Evolutionary conservation across 345 rosid genomes (phyloP).

Genomic region (Euphorbia tirucalli): DNA sequence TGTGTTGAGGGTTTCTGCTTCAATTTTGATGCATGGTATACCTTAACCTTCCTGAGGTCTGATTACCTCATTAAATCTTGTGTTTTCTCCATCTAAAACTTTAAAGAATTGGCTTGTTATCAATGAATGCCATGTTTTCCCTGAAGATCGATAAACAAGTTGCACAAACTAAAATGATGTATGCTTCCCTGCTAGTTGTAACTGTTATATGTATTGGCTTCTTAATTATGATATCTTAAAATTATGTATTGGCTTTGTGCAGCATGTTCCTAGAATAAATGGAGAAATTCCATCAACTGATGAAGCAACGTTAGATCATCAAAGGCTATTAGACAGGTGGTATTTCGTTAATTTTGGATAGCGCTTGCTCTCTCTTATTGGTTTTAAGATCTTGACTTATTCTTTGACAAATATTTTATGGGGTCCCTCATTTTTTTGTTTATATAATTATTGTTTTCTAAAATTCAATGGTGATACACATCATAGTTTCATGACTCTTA

Average conservation of each 20-base stretch:
- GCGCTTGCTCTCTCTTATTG: conserved; percentile 29
- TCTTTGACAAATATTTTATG: conserved; percentile 72
- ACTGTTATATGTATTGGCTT: neutral
- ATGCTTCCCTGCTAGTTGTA: neutral
- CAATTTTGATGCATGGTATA: neutral
- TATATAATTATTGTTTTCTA: neutral
- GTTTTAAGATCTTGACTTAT: neutral
- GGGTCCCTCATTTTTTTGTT: conserved; percentile 16
- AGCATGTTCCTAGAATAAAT: conserved; percentile 90
- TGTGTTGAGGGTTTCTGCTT: neutral
- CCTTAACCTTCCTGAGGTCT: neutral
- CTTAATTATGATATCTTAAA: neutral
- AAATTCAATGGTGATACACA: conserved; percentile 24
- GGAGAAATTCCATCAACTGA: conserved; percentile 91
- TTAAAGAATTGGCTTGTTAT: neutral
- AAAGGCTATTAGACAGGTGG: conserved; percentile 68
- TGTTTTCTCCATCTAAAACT: neutral
- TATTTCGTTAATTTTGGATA: conserved; percentile 6
- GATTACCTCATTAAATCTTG: neutral
- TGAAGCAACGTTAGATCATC: conserved; percentile 93
- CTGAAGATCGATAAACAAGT: neutral
- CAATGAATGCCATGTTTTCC: neutral
- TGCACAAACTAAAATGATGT: neutral
- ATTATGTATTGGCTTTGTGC: conserved; percentile 42
- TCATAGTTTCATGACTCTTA: neutral